A percentile compares a stretch with the other conserved stretches of the same genome.
These are phyloP conservation scores for Zostera marina DNA, from an alignment of 116 monocot genomes.

Conservation along the genomic window DNA sequence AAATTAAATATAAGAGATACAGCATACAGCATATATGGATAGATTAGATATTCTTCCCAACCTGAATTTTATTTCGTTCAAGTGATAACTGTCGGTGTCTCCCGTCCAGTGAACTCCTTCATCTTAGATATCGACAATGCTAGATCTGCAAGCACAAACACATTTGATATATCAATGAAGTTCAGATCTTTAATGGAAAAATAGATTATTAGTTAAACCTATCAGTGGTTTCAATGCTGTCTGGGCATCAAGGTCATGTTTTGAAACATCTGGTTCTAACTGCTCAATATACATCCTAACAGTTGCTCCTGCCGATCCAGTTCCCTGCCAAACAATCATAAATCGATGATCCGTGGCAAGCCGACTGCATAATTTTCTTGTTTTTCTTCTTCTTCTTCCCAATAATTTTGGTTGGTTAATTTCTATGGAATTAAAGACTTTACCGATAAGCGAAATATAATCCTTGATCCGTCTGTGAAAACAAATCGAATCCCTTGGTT, in stretches of 20 bases:
- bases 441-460: slow-evolving; percentile 89
- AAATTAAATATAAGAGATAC: too few species aligned
- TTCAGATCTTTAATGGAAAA: not conserved
- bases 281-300: slow-evolving; percentile 79
- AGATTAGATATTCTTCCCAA: too few species aligned
- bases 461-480: slow-evolving; percentile 84
- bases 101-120: slow-evolving; percentile 83
- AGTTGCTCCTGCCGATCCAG: slow-evolving; percentile 92
- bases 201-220: slow-evolving; percentile 19
- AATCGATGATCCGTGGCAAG: not conserved
- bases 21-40: too few species aligned
- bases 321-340: slow-evolving; percentile 34
- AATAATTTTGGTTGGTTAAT: not conserved
- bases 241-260: slow-evolving; percentile 78
- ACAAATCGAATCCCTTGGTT: slow-evolving; percentile 91
- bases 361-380: too few species aligned
- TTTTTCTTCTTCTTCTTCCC: not conserved
- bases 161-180: not conserved
- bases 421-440: not conserved
- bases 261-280: slow-evolving; percentile 67
- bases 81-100: slow-evolving; percentile 91
- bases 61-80: slow-evolving; percentile 9
- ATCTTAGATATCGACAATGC: slow-evolving; percentile 80
- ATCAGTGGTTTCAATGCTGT: slow-evolving; percentile 72
- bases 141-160: slow-evolving; percentile 26